Base-by-base conservation (phyloP, 2,329 filamentous ascomycete species). In the Stachybotrys echinatus region DNA sequence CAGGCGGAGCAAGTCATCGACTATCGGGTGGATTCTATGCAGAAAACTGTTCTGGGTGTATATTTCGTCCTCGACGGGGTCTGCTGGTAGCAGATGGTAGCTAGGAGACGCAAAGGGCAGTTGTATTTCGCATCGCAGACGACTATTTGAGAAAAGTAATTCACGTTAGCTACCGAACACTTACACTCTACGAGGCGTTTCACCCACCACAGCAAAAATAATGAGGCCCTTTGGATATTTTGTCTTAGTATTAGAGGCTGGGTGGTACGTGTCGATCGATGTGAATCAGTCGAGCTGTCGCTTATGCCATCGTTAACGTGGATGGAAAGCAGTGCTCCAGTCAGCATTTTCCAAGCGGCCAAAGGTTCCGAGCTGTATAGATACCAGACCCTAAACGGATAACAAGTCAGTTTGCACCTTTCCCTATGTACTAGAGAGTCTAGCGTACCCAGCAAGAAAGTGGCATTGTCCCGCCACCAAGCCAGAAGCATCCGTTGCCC, bases 371-470 rank as follows among this genome's bases (percentile, higher is more conserved):
- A 42, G 18, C 12, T 42, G 21, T 10, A 42, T 12, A 42, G 40
- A 42, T 42, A 19, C 40, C 40, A 42, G 3, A 40, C 21, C 6
- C 46, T 34, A 23, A n/a, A 3, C 17, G 31, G 34, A 12, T 5
- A 48, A 40, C 19, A 17, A 42, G 12, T 39, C 12, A 40, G n/a
- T 17, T 6, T 27, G 14, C 17, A 27, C 7, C 42, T 14, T 21
- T 6, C 14, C 22, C 17, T 12, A 31, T 20, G 17, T 42, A 20
- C 18, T 5, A 20, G 18, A 12, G n/a, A 49, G n/a, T 7, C 4
- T 10, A 18, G 10, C 2, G 40, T 46, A 50, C 48, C 48, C 42
- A 17, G 48, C 48, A n/a, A 50, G 48, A n/a, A 50, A 46, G 10
- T 50, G 48, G 21, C 48, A 50, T 27, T 50, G 48, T 4, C 42